phyloP scores from a whole-genome alignment of 148 eudicot species.

The Beta vulgaris region DNA sequence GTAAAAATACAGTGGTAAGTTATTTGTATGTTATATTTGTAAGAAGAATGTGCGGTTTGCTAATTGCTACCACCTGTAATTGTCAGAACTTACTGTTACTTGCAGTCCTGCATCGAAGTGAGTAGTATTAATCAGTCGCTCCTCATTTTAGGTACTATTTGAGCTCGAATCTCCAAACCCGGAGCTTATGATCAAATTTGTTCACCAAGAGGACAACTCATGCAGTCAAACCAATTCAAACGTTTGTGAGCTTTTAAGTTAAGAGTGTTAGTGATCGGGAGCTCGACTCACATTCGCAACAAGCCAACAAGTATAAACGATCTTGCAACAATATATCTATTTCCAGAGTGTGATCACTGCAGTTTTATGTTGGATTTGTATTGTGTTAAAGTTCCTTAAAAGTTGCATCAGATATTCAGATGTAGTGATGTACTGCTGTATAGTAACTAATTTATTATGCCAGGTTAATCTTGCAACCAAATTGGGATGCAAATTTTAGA shows the following conservation, averaged over 20 bases:
- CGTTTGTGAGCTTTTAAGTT: conserved; percentile 33
- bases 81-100: too few species aligned
- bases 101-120: too few species aligned
- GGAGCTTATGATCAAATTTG: conserved; percentile 57
- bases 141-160: conserved; percentile 50
- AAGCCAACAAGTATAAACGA: not conserved
- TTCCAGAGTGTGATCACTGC: not conserved
- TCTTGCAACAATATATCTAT: not conserved
- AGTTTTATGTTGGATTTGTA: not conserved
- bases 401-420: not conserved
- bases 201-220: conserved; percentile 49
- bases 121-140: not conserved
- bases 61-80: too few species aligned
- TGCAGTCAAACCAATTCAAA: conserved; percentile 45
- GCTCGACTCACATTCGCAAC: not conserved
- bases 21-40: not conserved
- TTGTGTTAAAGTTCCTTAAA: not conserved
- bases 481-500: not conserved
- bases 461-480: not conserved
- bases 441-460: too few species aligned
- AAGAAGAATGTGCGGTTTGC: too few species aligned
- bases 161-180: conserved; percentile 63
- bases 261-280: not conserved
- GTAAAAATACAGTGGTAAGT: conserved; percentile 68
- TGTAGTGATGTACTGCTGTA: too few species aligned